Percentiles rank a stretch among this genome's conserved stretches.
phyloP scores from a whole-genome alignment of 495 filamentous ascomycete genomes.

The Xylaria scruposa region DNA sequence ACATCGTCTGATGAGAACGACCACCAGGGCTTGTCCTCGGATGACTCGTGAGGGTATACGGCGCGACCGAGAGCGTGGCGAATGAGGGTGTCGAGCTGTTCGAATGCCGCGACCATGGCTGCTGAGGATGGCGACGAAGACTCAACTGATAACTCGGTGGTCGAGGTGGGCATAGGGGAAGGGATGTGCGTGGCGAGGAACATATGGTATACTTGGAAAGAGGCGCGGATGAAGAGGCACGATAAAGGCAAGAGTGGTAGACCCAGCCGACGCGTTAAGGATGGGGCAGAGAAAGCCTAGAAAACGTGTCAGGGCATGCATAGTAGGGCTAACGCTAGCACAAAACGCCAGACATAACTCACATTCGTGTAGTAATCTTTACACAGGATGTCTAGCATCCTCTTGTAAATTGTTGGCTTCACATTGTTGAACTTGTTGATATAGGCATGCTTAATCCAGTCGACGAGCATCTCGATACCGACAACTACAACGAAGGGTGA shows the following conservation, averaged over 20 bases:
- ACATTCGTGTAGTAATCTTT: conserved; percentile 98
- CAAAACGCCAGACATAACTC: conserved; percentile 33
- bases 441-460: conserved; percentile 97
- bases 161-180: conserved; percentile 72
- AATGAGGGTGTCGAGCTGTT: conserved; percentile 76
- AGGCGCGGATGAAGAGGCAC: conserved; percentile 93
- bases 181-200: conserved; percentile 87
- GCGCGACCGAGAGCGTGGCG: conserved; percentile 73
- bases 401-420: conserved; percentile 83
- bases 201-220: conserved; percentile 98
- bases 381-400: conserved; percentile 89
- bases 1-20: conserved; percentile 64
- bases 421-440: conserved; percentile 99
- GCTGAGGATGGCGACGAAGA: conserved; percentile 63
- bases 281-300: conserved; percentile 82
- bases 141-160: conserved; percentile 65
- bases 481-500: conserved; percentile 92
- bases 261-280: conserved; percentile 86
- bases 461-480: conserved; percentile 94
- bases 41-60: conserved; percentile 53
- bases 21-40: conserved; percentile 40
- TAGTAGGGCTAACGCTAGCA: neutral
- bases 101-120: conserved; percentile 72
- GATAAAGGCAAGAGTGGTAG: conserved; percentile 91
- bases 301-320: conserved; percentile 18